Percentiles rank a stretch among this genome's conserved stretches.
Evolutionary conservation across 2,329 filamentous ascomycete genomes (phyloP).

Genomic region (Exophiala calicioides): DNA sequence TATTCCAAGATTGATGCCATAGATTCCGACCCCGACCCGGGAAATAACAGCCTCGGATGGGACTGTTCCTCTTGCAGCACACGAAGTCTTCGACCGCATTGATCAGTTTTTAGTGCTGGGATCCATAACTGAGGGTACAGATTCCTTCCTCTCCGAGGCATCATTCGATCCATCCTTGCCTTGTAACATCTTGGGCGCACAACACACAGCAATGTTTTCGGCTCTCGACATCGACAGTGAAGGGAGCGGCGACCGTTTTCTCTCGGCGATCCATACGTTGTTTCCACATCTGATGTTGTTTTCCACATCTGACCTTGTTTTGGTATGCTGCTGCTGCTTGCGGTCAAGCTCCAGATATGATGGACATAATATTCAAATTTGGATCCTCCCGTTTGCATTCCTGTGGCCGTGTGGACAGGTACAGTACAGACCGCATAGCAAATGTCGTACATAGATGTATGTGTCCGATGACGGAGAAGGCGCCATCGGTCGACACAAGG

Average conservation of each 20-base stretch:
- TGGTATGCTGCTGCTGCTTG: conserved; percentile 6
- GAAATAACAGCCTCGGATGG: background rate
- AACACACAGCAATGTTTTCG: conserved; percentile 3
- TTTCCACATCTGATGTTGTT: too few relatives aligned
- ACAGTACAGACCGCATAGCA: background rate
- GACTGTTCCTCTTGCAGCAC: background rate
- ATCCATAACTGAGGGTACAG: background rate
- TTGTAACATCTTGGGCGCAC: conserved; percentile 3
- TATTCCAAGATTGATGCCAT: background rate
- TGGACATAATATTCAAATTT: conserved; percentile 1
- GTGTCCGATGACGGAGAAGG: background rate
- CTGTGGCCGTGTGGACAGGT: background rate
- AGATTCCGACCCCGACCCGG: background rate
- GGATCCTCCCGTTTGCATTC: conserved; percentile 1
- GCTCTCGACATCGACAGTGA: conserved; percentile 1
- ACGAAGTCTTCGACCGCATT: background rate
- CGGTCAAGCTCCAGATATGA: conserved; percentile 1
- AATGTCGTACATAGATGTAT: background rate
- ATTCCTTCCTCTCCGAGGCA: background rate
- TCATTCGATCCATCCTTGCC: conserved; percentile 1
- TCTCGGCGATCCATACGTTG: background rate
- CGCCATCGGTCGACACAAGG: background rate
- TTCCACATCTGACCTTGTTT: conserved; percentile 2
- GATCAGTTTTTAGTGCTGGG: background rate
- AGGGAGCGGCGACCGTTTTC: conserved; percentile 1